Conservation (phyloP, 1,139 yeast genomes). For the Wickerhamiella infanticola region DNA sequence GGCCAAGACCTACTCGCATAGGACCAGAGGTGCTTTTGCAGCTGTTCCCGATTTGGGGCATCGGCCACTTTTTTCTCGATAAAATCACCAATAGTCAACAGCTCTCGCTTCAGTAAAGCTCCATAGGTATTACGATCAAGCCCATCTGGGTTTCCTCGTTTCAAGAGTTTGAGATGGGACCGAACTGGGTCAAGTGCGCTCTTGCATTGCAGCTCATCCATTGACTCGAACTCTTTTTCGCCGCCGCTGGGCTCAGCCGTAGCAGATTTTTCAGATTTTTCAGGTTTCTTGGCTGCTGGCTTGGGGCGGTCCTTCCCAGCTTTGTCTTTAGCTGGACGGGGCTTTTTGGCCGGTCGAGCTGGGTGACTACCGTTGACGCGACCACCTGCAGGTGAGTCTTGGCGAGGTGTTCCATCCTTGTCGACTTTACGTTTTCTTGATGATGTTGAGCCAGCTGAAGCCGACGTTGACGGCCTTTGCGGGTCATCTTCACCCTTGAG, state of each 20-base stretch:
- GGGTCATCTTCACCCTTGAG: slow-evolving; percentile 34
- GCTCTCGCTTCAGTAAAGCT: slow-evolving; percentile 50
- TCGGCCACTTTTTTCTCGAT: slow-evolving; percentile 28
- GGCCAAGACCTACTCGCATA: slow-evolving; percentile 93
- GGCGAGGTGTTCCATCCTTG: slow-evolving; percentile 1
- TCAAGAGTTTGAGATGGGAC: slow-evolving; percentile 55
- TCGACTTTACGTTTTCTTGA: slow-evolving; percentile 8
- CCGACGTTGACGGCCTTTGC: slow-evolving; percentile 8
- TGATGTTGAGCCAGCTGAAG: slow-evolving; percentile 6
- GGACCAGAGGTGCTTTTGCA: slow-evolving; percentile 70
- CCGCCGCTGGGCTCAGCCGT: background rate
- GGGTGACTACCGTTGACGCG: slow-evolving; percentile 4
- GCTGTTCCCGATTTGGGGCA: slow-evolving; percentile 24
- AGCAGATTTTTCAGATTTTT: background rate
- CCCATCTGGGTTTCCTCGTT: slow-evolving; percentile 58
- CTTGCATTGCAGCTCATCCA: slow-evolving; percentile 67
- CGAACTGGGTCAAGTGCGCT: slow-evolving; percentile 55
- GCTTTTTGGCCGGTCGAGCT: slow-evolving; percentile 8
- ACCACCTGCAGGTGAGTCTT: slow-evolving; percentile 3
- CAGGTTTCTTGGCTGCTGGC: slow-evolving; percentile 3
- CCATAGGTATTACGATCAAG: slow-evolving; percentile 82
- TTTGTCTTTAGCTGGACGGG: slow-evolving; percentile 1
- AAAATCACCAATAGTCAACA: slow-evolving; percentile 65
- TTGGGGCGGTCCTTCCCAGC: background rate
- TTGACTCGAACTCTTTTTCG: slow-evolving; percentile 40